Evolutionary conservation across 1,284 basidiomycete species (phyloP).

Genomic region (Ustilago lituana): DNA sequence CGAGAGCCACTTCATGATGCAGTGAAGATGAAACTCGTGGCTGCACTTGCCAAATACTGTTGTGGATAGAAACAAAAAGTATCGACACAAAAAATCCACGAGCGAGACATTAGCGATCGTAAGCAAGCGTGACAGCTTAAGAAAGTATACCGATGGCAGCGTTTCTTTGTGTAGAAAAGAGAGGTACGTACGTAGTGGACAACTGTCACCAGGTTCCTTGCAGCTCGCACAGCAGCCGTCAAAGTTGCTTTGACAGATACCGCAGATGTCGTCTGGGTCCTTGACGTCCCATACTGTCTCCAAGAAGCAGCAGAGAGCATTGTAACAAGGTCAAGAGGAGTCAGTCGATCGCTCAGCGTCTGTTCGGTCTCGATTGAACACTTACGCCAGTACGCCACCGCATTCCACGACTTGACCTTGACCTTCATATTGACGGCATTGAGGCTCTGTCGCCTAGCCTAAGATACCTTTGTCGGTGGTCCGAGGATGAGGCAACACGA

Average conservation of each 20-base stretch:
- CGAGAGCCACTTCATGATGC: conserved; percentile 65
- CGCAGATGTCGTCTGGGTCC: conserved; percentile 66
- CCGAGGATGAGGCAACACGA: too few species aligned
- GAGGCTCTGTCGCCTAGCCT: background rate
- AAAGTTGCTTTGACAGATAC: conserved; percentile 67
- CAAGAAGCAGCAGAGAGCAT: conserved; percentile 73
- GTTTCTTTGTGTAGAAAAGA: background rate
- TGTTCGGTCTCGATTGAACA: conserved; percentile 7
- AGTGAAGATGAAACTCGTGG: conserved; percentile 66
- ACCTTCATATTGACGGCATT: conserved; percentile 61
- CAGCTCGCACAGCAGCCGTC: conserved; percentile 65
- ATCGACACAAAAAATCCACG: too few species aligned
- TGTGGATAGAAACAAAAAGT: background rate
- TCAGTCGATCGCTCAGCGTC: background rate
- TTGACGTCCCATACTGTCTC: conserved; percentile 70
- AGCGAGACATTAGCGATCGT: too few species aligned
- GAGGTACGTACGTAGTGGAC: conserved; percentile 54
- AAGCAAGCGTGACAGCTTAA: background rate
- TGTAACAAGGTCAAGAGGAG: too few species aligned
- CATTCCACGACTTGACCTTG: conserved; percentile 61
- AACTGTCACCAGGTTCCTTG: conserved; percentile 63
- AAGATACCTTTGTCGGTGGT: too few species aligned
- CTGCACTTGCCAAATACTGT: conserved; percentile 65
- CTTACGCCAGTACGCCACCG: conserved; percentile 65
- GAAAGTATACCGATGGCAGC: too few species aligned